Conservation (phyloP, 1,139 yeast species). For the Blastobotrys raffinosifermentans region DNA sequence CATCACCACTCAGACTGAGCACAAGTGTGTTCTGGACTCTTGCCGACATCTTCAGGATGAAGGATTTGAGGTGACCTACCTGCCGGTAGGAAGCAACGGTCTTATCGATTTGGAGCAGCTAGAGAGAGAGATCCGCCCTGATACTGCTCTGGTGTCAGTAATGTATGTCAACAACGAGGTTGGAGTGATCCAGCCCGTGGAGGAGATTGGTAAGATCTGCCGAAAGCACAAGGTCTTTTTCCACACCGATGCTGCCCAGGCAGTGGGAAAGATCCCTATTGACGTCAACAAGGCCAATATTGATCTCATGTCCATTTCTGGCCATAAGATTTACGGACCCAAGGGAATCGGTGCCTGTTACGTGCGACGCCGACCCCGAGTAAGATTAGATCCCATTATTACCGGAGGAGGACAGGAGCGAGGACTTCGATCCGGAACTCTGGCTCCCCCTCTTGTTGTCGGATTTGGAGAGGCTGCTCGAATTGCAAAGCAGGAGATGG, state of each 20-base stretch:
- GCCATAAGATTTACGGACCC: slow-evolving; percentile 97
- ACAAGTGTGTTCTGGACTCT: slow-evolving; percentile 94
- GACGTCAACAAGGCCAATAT: slow-evolving; percentile 93
- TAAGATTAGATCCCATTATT: slow-evolving; percentile 88
- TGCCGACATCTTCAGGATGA: slow-evolving; percentile 94
- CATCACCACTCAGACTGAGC: slow-evolving; percentile 95
- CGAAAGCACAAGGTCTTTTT: slow-evolving; percentile 82
- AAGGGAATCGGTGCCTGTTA: slow-evolving; percentile 96
- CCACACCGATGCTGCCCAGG: slow-evolving; percentile 99
- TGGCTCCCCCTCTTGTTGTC: slow-evolving; percentile 90
- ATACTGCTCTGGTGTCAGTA: slow-evolving; percentile 83
- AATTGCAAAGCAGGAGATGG: slow-evolving; percentile 66
- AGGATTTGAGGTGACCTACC: slow-evolving; percentile 92
- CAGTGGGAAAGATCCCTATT: slow-evolving; percentile 86
- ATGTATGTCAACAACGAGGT: slow-evolving; percentile 99
- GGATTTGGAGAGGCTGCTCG: slow-evolving; percentile 99
- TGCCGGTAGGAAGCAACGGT: slow-evolving; percentile 80
- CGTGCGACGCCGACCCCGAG: slow-evolving; percentile 97
- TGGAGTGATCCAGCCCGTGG: slow-evolving; percentile 94
- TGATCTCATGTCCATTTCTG: slow-evolving; percentile 87
- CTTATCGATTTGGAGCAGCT: slow-evolving; percentile 70
- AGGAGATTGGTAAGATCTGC: slow-evolving; percentile 87
- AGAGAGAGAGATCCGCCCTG: slow-evolving; percentile 80
- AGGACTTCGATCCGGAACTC: slow-evolving; percentile 93
- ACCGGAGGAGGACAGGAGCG: slow-evolving; percentile 99